Evolutionary conservation across 495 filamentous ascomycete species (phyloP).

Genomic region (Neurospora sp.): DNA sequence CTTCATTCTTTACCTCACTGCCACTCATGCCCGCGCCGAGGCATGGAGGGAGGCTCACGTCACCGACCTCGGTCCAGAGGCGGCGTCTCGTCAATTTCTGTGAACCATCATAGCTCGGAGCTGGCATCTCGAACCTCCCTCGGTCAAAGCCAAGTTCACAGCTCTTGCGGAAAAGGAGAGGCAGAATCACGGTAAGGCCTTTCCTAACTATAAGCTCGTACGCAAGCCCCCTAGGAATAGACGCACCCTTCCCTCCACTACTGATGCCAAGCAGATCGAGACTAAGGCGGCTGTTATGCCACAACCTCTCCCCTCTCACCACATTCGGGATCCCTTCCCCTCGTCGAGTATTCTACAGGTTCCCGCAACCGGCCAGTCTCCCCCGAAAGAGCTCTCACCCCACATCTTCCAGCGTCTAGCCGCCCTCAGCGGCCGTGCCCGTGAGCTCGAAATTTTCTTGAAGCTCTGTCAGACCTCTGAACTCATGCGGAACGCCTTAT

Average conservation of each 20-base stretch:
- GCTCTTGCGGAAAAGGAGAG: neutral
- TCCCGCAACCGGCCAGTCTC: neutral
- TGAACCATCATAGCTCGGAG: neutral
- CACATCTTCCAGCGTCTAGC: neutral
- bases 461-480: neutral
- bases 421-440: neutral
- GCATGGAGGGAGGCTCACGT: neutral
- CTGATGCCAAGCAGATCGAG: neutral
- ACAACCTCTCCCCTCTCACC: neutral
- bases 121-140: neutral
- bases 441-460: neutral
- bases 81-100: neutral
- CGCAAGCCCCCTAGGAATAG: neutral
- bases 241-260: neutral
- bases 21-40: neutral
- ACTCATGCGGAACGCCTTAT: neutral
- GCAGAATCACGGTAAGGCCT: neutral
- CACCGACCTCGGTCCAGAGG: neutral
- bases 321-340: neutral
- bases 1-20: neutral
- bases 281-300: neutral
- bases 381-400: neutral
- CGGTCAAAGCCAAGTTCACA: neutral
- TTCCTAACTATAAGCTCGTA: neutral
- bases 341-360: neutral